These are phyloP conservation scores for Lasiodiplodia gonubiensis DNA, from an alignment of 2,329 filamentous ascomycete species.

Conservation along the genomic window DNA sequence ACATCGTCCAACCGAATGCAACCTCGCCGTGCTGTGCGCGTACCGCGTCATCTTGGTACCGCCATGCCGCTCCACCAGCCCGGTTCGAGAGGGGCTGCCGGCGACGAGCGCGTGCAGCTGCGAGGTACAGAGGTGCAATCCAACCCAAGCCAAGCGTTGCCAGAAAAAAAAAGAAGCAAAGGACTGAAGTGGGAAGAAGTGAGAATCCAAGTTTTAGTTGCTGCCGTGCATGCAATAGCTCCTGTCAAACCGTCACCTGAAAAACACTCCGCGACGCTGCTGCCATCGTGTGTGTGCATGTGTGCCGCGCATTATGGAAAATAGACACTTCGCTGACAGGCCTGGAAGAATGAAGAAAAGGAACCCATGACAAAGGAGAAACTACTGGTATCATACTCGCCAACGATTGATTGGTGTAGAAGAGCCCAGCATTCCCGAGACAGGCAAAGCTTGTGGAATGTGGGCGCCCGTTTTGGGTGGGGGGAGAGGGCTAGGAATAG, in stretches of 20 bases:
- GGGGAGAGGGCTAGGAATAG: not conserved
- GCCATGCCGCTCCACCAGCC: slow-evolving; percentile 18
- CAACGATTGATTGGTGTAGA: not conserved
- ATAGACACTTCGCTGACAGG: not conserved
- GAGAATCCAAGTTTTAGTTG: slow-evolving; percentile 20
- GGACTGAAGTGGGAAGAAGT: slow-evolving; percentile 15
- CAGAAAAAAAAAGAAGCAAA: slow-evolving; percentile 21
- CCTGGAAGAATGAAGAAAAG: not conserved
- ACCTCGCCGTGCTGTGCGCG: slow-evolving; percentile 10
- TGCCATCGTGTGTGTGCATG: slow-evolving; percentile 13
- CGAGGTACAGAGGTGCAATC: slow-evolving; percentile 11
- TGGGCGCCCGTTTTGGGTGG: not conserved
- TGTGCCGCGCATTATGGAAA: slow-evolving; percentile 3
- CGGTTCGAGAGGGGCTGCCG: slow-evolving; percentile 19
- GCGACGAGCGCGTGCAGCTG: slow-evolving; percentile 21
- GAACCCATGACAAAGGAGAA: not conserved
- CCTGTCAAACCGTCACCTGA: slow-evolving; percentile 19
- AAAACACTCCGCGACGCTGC: not conserved
- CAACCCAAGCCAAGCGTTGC: not conserved
- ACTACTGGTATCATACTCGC: slow-evolving; percentile 19
- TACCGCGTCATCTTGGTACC: slow-evolving; percentile 23
- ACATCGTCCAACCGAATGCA: slow-evolving; percentile 22
- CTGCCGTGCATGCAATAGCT: slow-evolving; percentile 24
- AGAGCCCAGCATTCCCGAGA: not conserved
- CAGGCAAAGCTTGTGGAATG: not conserved